Percentiles rank a stretch among this genome's conserved stretches.
phyloP scores from a whole-genome alignment of 2,329 filamentous ascomycete species.

The Clonostachys solani region DNA sequence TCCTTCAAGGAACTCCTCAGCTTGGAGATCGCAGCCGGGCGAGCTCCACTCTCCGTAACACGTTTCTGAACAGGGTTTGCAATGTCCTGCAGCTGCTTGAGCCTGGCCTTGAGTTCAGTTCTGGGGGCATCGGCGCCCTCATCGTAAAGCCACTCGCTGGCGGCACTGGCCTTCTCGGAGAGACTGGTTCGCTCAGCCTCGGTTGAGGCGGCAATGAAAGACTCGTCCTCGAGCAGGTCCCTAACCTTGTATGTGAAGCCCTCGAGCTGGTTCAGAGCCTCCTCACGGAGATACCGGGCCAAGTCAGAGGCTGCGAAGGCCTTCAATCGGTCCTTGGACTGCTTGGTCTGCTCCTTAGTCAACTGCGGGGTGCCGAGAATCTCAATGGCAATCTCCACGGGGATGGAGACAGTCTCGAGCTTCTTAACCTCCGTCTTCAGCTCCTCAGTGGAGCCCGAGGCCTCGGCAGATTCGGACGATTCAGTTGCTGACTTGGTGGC shows the following conservation, averaged over 20 bases:
- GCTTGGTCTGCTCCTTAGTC: slow-evolving; percentile 40
- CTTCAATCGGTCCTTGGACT: slow-evolving; percentile 66
- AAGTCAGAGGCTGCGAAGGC: slow-evolving; percentile 85
- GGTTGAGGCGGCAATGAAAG: slow-evolving; percentile 70
- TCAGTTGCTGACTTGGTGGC: slow-evolving; percentile 37
- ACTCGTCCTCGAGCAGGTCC: slow-evolving; percentile 74
- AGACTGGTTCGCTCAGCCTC: slow-evolving; percentile 63
- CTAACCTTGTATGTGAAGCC: slow-evolving; percentile 85
- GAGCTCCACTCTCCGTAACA: slow-evolving; percentile 64
- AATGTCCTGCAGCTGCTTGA: slow-evolving; percentile 73
- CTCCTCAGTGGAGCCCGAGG: slow-evolving; percentile 26
- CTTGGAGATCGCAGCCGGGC: slow-evolving; percentile 64
- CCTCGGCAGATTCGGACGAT: slow-evolving; percentile 42
- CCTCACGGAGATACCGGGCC: slow-evolving; percentile 72
- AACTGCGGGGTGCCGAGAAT: slow-evolving; percentile 46
- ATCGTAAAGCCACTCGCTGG: slow-evolving; percentile 87
- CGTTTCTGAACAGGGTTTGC: slow-evolving; percentile 74
- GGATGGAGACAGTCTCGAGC: slow-evolving; percentile 53
- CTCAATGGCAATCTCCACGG: slow-evolving; percentile 43
- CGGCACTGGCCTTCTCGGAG: slow-evolving; percentile 60
- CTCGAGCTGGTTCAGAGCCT: slow-evolving; percentile 89
- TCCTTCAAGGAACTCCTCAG: slow-evolving; percentile 69
- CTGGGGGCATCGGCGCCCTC: slow-evolving; percentile 74
- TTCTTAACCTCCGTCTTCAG: slow-evolving; percentile 52
- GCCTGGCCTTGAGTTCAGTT: slow-evolving; percentile 69